Percentiles rank a stretch among this genome's conserved stretches.
phyloP scores from a whole-genome alignment of 148 eudicot species.

The Cornus kousa region DNA sequence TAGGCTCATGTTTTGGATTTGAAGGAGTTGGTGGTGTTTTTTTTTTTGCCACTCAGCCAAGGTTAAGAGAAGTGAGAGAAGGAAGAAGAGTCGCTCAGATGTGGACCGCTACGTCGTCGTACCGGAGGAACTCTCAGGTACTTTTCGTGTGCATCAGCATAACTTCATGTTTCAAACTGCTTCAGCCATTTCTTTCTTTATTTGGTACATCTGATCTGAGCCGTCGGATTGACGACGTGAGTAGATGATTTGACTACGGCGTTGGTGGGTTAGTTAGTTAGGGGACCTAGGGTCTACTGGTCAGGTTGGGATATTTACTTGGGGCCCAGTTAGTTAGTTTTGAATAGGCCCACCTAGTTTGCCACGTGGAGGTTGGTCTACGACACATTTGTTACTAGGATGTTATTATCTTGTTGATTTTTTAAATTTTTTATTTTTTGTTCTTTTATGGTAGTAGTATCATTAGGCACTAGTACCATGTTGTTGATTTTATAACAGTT shows the following conservation, averaged over 20 bases:
- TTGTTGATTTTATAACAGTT: no score
- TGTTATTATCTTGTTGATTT: no score
- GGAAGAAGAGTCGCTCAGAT: slow-evolving; percentile 56
- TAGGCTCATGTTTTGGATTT: neutral
- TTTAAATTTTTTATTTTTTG: no score
- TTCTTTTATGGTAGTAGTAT: no score
- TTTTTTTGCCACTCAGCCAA: slow-evolving; percentile 12
- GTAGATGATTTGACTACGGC: neutral
- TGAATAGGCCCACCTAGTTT: neutral
- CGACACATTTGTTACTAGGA: no score
- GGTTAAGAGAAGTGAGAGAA: slow-evolving; percentile 28
- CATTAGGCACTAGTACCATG: no score
- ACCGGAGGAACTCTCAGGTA: slow-evolving; percentile 62
- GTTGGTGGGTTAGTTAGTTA: no score
- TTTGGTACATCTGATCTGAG: neutral
- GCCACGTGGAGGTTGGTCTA: neutral
- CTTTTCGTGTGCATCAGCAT: neutral
- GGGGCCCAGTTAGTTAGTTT: slow-evolving; percentile 1
- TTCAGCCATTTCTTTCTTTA: neutral
- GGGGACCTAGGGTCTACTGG: no score
- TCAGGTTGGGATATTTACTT: neutral
- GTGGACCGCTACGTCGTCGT: slow-evolving; percentile 43
- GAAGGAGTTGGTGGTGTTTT: neutral
- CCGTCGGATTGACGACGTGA: neutral
- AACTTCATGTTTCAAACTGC: neutral